A percentile compares a stretch with the other conserved stretches of the same genome.
phyloP scores from a whole-genome alignment of 202 grass and related monocot species.

The Hordeum pubiflorum region DNA sequence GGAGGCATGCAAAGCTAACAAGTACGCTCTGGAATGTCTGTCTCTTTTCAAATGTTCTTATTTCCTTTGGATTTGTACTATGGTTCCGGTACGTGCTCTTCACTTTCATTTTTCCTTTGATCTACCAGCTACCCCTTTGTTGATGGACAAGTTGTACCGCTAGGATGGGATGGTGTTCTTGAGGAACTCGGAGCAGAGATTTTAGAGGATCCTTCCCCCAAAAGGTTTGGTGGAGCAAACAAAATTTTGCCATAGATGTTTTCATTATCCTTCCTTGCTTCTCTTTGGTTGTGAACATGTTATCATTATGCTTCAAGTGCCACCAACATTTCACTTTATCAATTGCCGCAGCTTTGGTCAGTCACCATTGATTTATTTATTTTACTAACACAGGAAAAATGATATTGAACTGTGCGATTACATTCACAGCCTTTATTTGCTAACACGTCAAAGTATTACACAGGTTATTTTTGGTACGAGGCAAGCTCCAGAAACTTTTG shows the following conservation, averaged over 20 bases:
- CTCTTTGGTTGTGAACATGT: neutral
- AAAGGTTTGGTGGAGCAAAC: slow-evolving; percentile 25
- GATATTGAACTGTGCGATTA: slow-evolving; percentile 2
- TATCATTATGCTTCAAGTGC: neutral
- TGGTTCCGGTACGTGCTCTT: neutral
- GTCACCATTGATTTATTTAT: neutral
- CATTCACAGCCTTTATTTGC: neutral
- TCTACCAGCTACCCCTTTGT: slow-evolving; percentile 51
- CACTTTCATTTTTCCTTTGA: neutral
- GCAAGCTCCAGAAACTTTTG: slow-evolving; percentile 67
- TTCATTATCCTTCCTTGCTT: neutral
- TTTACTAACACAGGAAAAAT: neutral
- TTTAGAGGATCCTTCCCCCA: slow-evolving; percentile 49
- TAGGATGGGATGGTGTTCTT: slow-evolving; percentile 55
- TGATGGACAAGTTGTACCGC: slow-evolving; percentile 53
- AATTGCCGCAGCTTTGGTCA: neutral
- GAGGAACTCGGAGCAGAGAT: slow-evolving; percentile 55
- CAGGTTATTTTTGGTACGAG: slow-evolving; percentile 51
- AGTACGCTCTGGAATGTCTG: slow-evolving; percentile 17
- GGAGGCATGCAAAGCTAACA: slow-evolving; percentile 63
- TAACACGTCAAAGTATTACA: neutral
- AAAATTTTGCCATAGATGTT: neutral
- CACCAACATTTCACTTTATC: neutral
- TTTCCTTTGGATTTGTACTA: neutral
- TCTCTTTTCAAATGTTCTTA: slow-evolving; percentile 2